Evolutionary conservation across 2,329 filamentous ascomycete species (phyloP).

Genomic region (Verticillium klebahnii): DNA sequence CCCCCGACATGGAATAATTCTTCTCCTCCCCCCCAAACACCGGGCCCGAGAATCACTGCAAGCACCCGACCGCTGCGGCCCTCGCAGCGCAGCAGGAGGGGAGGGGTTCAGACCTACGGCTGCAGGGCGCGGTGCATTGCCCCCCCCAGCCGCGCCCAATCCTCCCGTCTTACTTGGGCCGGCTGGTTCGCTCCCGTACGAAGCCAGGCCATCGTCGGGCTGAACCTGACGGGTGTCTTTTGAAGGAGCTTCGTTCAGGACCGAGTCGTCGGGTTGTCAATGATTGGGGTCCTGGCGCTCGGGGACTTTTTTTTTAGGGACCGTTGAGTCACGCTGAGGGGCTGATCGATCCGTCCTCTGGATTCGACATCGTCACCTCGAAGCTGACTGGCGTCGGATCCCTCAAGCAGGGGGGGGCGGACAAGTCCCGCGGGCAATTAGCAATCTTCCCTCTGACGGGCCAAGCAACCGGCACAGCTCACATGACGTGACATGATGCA

Average conservation of each 20-base stretch:
- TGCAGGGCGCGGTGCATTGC: background rate
- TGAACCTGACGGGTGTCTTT: background rate
- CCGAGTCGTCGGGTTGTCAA: no score
- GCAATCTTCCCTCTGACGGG: background rate
- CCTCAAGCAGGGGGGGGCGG: no score
- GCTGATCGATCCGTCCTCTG: background rate
- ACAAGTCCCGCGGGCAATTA: no score
- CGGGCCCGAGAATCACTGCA: background rate
- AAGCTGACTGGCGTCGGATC: no score
- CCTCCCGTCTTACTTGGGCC: background rate
- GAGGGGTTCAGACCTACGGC: background rate
- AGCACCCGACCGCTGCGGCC: background rate
- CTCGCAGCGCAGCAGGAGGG: background rate
- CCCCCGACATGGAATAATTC: background rate
- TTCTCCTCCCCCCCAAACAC: background rate
- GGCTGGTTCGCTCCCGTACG: background rate
- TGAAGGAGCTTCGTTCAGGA: no score
- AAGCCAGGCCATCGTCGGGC: background rate
- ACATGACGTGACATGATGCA: background rate
- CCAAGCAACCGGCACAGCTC: background rate
- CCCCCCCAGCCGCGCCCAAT: background rate
- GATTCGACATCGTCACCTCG: background rate
- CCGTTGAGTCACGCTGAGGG: background rate
- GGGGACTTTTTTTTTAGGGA: background rate
- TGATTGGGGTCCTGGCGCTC: background rate